phyloP scores from a whole-genome alignment of 169 alveolate species.

The Eimeria necatrix region DNA sequence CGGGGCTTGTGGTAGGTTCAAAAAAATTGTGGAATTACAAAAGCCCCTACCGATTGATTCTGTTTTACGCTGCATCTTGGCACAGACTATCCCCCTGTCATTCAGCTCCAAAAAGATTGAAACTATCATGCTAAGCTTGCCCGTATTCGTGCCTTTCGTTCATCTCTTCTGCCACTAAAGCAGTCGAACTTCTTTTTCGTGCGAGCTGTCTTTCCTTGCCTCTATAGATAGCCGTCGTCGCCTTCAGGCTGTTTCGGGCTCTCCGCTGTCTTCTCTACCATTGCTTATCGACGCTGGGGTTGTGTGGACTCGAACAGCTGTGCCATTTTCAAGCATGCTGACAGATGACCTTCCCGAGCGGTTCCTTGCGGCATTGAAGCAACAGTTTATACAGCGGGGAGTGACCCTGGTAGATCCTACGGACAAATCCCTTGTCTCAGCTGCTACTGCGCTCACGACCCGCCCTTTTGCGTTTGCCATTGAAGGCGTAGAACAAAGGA shows the following conservation, averaged over 20 bases:
- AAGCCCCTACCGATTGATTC: neutral
- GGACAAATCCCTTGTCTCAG: conserved; percentile 67
- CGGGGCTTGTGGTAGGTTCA: conserved; percentile 70
- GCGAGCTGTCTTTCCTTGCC: neutral
- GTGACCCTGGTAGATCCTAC: conserved; percentile 50
- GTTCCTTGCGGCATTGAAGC: conserved; percentile 57
- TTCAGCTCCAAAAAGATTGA: neutral
- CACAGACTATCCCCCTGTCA: neutral
- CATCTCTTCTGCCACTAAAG: too few species aligned
- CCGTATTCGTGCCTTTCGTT: too few species aligned
- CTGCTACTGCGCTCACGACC: conserved; percentile 78
- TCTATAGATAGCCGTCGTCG: conserved; percentile 56
- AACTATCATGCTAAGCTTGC: too few species aligned
- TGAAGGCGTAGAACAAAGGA: conserved; percentile 46
- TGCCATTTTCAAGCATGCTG: conserved; percentile 69
- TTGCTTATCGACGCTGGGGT: conserved; percentile 73
- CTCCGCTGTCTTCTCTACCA: conserved; percentile 44
- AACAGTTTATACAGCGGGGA: conserved; percentile 71
- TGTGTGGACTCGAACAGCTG: conserved; percentile 68
- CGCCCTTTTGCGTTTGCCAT: conserved; percentile 80
- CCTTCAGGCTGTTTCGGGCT: conserved; percentile 60
- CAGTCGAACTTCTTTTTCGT: neutral
- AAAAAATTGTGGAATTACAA: neutral
- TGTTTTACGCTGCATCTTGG: neutral
- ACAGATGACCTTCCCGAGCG: conserved; percentile 70